Conservation (phyloP, 257 asterid genomes). For the Lithospermum erythrorhizon region DNA sequence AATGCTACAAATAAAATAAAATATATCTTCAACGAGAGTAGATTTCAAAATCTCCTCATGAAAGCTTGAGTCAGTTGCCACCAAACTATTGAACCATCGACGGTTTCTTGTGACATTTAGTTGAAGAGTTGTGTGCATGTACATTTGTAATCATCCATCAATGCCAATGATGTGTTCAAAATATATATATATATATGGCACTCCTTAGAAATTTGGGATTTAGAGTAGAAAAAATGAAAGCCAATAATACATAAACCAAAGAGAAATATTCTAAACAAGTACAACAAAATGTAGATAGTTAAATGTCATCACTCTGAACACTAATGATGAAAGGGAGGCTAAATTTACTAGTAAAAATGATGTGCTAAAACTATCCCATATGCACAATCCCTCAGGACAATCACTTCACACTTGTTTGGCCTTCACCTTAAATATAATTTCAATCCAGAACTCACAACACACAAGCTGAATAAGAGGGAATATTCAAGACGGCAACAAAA, state of each 20-base stretch:
- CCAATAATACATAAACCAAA: no score
- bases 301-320: neutral
- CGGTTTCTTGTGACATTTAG: no score
- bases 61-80: no score
- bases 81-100: no score
- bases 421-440: neutral
- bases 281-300: neutral
- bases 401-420: neutral
- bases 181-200: no score
- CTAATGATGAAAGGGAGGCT: neutral
- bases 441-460: slow-evolving; percentile 1
- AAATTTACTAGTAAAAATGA: neutral
- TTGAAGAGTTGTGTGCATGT: no score
- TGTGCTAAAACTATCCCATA: neutral
- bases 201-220: neutral
- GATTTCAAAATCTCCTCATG: no score
- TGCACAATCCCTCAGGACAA: neutral
- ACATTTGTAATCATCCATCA: no score
- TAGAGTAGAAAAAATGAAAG: neutral
- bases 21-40: no score
- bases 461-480: neutral
- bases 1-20: no score
- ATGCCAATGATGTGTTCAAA: no score
- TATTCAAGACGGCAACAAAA: neutral
- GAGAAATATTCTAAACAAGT: neutral